Conservation (phyloP, 176 grass and related monocot species). For the Carex cristatella region DNA sequence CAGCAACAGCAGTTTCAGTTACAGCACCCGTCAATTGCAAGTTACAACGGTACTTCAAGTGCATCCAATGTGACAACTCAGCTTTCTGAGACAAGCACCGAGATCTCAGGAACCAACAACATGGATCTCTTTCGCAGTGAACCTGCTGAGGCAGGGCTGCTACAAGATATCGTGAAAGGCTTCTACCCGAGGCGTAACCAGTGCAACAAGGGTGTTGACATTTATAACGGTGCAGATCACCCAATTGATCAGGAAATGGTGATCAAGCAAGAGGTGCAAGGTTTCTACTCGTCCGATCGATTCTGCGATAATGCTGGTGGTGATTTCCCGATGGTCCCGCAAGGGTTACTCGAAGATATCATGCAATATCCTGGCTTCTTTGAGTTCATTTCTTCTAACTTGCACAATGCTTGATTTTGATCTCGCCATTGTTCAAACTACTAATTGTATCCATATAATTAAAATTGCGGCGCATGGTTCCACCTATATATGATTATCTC, state of each 20-base stretch:
- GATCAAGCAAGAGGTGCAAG: slow-evolving; percentile 18
- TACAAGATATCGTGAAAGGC: slow-evolving; percentile 74
- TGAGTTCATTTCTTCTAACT: slow-evolving; percentile 33
- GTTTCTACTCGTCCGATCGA: not conserved
- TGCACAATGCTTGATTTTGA: not conserved
- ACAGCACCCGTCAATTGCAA: not conserved
- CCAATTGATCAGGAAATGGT: not conserved
- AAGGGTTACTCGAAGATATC: slow-evolving; percentile 61
- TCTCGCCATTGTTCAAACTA: not conserved
- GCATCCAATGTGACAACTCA: not conserved
- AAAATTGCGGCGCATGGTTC: not conserved
- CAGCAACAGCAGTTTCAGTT: not conserved
- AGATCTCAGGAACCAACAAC: slow-evolving; percentile 5
- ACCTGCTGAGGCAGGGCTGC: slow-evolving; percentile 51
- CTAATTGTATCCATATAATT: not conserved
- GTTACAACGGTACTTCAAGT: not conserved
- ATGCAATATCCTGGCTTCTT: slow-evolving; percentile 62
- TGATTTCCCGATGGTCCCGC: slow-evolving; percentile 36
- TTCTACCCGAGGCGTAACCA: slow-evolving; percentile 37
- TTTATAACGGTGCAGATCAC: not conserved
- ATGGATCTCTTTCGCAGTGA: slow-evolving; percentile 52
- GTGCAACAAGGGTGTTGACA: not conserved
- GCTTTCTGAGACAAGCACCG: not conserved
- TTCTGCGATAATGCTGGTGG: not conserved
- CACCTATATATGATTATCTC: not conserved